phyloP scores from a whole-genome alignment of 345 rosid genomes.

The Theobroma cacao region DNA sequence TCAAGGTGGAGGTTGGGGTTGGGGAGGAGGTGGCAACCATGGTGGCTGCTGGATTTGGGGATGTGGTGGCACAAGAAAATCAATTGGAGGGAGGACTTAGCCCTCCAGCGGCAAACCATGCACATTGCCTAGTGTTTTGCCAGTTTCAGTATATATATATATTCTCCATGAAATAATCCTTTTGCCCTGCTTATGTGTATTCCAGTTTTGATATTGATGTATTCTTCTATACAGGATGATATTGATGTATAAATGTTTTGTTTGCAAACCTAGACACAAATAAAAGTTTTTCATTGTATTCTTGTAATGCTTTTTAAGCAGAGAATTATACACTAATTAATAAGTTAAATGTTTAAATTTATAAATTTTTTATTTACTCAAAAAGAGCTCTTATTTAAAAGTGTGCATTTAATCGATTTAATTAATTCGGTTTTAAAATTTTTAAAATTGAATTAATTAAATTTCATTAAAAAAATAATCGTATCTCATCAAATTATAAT shows the following conservation, averaged over 20 bases:
- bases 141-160: not conserved
- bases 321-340: too few species aligned
- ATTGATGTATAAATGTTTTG: not conserved
- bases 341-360: too few species aligned
- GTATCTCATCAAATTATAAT: too few species aligned
- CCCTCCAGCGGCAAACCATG: not conserved
- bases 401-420: too few species aligned
- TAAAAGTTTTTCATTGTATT: not conserved
- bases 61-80: conserved; percentile 31
- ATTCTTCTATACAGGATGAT: not conserved
- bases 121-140: not conserved
- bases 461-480: too few species aligned
- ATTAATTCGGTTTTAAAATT: too few species aligned
- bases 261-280: not conserved
- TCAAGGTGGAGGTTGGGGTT: conserved; percentile 32
- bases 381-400: too few species aligned
- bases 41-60: conserved; percentile 58
- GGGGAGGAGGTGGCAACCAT: conserved; percentile 33
- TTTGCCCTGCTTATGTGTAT: not conserved
- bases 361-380: too few species aligned
- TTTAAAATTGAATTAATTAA: too few species aligned
- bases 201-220: not conserved
- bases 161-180: not conserved
- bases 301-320: too few species aligned
- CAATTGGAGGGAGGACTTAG: not conserved